These are phyloP conservation scores for Coelastrella sp. DNA, from an alignment of 139 green algal species.

Conservation along the genomic window DNA sequence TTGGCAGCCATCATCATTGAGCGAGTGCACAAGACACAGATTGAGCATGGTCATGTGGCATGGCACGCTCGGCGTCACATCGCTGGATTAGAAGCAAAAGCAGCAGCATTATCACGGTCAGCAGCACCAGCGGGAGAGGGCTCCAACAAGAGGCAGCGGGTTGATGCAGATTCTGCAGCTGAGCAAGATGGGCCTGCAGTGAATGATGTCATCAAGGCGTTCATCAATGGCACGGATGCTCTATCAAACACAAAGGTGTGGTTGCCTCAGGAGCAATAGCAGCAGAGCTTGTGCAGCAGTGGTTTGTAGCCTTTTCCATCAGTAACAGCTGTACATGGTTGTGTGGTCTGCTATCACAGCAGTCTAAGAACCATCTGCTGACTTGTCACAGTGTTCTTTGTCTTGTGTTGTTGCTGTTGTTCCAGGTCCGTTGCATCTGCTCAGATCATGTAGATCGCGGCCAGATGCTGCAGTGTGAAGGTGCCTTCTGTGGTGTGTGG, in stretches of 20 bases:
- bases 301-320: too few relatives aligned
- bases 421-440: constrained; percentile 72
- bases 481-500: constrained; percentile 71
- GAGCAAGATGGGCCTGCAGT: not conserved
- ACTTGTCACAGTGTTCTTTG: too few relatives aligned
- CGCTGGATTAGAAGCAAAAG: not conserved
- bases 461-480: constrained; percentile 76
- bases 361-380: too few relatives aligned
- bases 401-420: not conserved
- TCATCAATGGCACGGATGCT: not conserved
- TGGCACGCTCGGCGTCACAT: not conserved
- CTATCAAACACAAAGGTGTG: constrained; percentile 1
- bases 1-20: constrained; percentile 2
- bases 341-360: not conserved
- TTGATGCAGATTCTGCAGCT: not conserved
- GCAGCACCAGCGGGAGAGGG: not conserved
- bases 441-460: constrained; percentile 1
- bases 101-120: not conserved
- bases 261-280: not conserved
- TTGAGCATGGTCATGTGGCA: not conserved
- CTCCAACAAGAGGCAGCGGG: not conserved
- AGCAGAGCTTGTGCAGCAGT: not conserved
- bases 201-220: not conserved
- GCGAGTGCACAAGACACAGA: not conserved
- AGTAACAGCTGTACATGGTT: too few relatives aligned